phyloP scores from a whole-genome alignment of 805 yeast genomes.

The Yarrowia divulgata region DNA sequence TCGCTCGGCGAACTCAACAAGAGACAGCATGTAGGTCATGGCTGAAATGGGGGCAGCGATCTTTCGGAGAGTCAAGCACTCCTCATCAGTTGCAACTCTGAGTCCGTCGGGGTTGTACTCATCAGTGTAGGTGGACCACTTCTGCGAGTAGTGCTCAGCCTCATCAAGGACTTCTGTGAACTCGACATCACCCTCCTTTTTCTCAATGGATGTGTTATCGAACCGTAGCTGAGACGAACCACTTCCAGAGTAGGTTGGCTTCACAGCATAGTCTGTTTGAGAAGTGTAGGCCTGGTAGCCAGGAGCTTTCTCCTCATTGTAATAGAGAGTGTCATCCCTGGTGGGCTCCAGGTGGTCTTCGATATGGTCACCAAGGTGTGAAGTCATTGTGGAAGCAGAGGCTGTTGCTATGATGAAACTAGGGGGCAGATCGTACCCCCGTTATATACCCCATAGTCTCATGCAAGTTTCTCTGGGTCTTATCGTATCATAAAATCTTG shows the following conservation, averaged over 20 bases:
- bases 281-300: conserved; percentile 6
- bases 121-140: conserved; percentile 20
- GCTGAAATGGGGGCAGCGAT: conserved; percentile 40
- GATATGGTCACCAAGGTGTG: conserved; percentile 27
- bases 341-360: conserved; percentile 25
- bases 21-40: conserved; percentile 43
- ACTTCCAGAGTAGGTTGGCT: conserved; percentile 20
- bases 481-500: conserved; percentile 24
- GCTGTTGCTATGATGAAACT: neutral
- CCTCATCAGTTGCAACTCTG: conserved; percentile 39
- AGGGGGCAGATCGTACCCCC: neutral
- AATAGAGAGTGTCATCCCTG: conserved; percentile 10
- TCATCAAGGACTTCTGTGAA: conserved; percentile 20
- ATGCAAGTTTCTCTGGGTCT: neutral
- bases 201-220: neutral
- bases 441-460: conserved; percentile 12
- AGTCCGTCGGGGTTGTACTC: conserved; percentile 29
- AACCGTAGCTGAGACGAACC: conserved; percentile 4
- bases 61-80: conserved; percentile 38
- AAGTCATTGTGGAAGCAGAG: conserved; percentile 4
- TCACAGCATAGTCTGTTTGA: conserved; percentile 6
- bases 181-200: conserved; percentile 24
- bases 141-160: conserved; percentile 14
- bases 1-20: conserved; percentile 62
- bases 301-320: conserved; percentile 3